These are phyloP conservation scores for Aspergillus avenaceus DNA, from an alignment of 495 filamentous ascomycete genomes.

Conservation along the genomic window DNA sequence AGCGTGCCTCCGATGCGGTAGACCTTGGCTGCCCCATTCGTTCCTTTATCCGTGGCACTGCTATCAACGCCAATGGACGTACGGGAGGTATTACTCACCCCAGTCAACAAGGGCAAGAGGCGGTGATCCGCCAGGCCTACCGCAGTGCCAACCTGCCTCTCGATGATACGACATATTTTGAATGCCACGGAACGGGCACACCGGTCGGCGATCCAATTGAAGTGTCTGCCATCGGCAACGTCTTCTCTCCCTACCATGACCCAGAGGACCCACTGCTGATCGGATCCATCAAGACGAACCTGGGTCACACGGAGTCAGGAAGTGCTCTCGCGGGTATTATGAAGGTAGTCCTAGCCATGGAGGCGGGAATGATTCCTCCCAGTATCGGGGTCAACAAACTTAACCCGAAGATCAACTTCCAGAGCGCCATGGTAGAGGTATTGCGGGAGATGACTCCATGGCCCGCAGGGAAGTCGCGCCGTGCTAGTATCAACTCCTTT, in stretches of 20 bases:
- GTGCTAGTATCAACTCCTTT: conserved; percentile 27
- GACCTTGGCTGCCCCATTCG: conserved; percentile 29
- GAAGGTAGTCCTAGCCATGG: conserved; percentile 48
- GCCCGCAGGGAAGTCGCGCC: background rate
- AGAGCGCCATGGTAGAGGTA: background rate
- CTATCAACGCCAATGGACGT: conserved; percentile 31
- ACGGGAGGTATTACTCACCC: background rate
- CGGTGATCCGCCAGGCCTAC: conserved; percentile 21
- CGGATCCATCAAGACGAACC: conserved; percentile 32
- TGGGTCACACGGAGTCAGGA: conserved; percentile 46
- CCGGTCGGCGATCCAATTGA: conserved; percentile 35
- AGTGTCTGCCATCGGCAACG: conserved; percentile 35
- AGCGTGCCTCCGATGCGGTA: conserved; percentile 24
- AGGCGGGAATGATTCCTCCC: conserved; percentile 35
- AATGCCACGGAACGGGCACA: conserved; percentile 40
- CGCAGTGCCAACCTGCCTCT: conserved; percentile 5
- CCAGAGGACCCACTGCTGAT: background rate
- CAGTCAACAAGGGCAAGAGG: conserved; percentile 47
- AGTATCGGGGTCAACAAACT: background rate
- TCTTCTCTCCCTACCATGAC: conserved; percentile 25
- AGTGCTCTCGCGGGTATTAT: conserved; percentile 51
- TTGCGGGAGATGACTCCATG: background rate
- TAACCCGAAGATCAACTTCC: conserved; percentile 40
- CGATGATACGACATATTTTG: conserved; percentile 33
- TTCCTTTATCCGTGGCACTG: conserved; percentile 32